These are phyloP conservation scores for Penicillium sp. DNA, from an alignment of 2,329 filamentous ascomycete species.

Conservation along the genomic window DNA sequence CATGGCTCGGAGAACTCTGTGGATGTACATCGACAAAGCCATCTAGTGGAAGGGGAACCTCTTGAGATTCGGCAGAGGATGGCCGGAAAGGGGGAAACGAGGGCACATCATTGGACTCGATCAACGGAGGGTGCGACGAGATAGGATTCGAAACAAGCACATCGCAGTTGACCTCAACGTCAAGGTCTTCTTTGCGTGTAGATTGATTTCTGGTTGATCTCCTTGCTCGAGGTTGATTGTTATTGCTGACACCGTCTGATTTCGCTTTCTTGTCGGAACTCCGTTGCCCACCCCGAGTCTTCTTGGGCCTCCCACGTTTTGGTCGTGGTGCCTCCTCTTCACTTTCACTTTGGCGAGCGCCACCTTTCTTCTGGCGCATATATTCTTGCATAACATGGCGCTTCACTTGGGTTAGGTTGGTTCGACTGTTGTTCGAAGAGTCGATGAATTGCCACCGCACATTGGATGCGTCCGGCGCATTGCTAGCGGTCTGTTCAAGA, in stretches of 20 bases:
- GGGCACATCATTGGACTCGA: not conserved
- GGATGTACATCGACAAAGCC: not conserved
- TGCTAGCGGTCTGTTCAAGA: not conserved
- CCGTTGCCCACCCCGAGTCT: conserved; percentile 4
- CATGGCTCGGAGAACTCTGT: conserved; percentile 9
- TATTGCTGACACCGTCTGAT: not conserved
- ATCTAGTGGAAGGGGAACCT: not conserved
- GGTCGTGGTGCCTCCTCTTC: conserved; percentile 14
- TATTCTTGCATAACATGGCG: conserved; percentile 47
- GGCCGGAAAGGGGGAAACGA: conserved; percentile 2
- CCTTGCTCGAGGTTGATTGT: not conserved
- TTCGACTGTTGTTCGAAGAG: conserved; percentile 35
- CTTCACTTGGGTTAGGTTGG: conserved; percentile 41
- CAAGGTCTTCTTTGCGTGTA: not conserved
- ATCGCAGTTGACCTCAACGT: not conserved
- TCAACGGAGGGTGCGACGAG: not conserved
- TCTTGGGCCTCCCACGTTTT: conserved; percentile 17
- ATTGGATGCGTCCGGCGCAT: conserved; percentile 9
- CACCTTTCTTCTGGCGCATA: conserved; percentile 38
- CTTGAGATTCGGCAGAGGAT: conserved; percentile 2
- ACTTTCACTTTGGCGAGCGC: conserved; percentile 16
- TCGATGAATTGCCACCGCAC: conserved; percentile 44
- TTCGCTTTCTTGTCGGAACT: conserved; percentile 4
- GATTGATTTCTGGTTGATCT: not conserved
- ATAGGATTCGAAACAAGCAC: not conserved